Percentiles rank a stretch among this genome's conserved stretches.
Conservation (phyloP, 257 asterid species). For the Nicotiana tabacum region DNA sequence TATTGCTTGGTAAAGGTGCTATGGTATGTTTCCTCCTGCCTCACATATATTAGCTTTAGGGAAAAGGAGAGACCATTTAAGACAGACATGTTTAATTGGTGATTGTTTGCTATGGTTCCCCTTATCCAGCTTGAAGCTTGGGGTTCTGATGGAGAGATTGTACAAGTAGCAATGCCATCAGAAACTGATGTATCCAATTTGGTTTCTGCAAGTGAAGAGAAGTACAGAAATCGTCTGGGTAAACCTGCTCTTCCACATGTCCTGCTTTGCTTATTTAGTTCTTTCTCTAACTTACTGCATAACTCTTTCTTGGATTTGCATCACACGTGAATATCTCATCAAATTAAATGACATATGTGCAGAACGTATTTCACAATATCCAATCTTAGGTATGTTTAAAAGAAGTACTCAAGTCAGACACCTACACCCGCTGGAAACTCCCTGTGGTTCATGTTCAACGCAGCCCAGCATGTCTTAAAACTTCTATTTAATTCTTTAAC, state of each 20-base stretch:
- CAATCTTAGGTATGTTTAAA: neutral
- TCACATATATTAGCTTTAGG: conserved; percentile 1
- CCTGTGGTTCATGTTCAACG: neutral
- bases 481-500: neutral
- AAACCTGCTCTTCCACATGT: conserved; percentile 17
- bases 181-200: conserved; percentile 53
- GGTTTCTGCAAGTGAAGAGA: conserved; percentile 48
- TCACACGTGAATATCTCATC: neutral
- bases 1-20: conserved; percentile 73
- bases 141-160: conserved; percentile 72
- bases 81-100: neutral
- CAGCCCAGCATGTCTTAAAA: neutral
- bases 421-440: neutral
- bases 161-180: conserved; percentile 62
- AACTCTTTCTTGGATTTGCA: neutral
- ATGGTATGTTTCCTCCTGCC: conserved; percentile 36
- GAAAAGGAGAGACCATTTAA: neutral
- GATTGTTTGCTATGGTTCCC: neutral
- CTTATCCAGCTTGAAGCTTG: conserved; percentile 63
- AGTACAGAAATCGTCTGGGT: conserved; percentile 59
- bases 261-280: neutral
- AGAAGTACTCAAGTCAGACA: neutral
- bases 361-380: neutral
- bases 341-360: neutral
- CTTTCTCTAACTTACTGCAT: neutral